Evolutionary conservation across 352 stramenopile species (phyloP).

Genomic region (Pythium grandisporangium): DNA sequence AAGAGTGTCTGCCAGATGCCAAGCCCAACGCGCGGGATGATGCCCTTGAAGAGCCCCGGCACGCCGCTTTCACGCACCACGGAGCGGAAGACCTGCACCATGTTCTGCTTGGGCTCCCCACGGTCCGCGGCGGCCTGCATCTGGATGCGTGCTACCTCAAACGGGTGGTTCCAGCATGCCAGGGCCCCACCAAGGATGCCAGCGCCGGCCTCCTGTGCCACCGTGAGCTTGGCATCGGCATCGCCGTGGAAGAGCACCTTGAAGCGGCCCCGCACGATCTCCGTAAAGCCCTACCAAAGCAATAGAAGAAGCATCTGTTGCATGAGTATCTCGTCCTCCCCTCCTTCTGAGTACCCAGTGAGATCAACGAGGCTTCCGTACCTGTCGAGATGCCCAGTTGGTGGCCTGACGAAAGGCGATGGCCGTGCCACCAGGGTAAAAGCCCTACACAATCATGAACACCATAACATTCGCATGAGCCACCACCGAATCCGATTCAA

Average conservation of each 20-base stretch:
- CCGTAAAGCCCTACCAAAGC: conserved; percentile 84
- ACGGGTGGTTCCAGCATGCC: conserved; percentile 90
- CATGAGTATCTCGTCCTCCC: conserved; percentile 1
- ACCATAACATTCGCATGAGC: not conserved
- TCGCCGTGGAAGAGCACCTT: conserved; percentile 82
- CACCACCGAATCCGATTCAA: no score
- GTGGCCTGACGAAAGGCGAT: conserved; percentile 89
- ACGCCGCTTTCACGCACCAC: conserved; percentile 81
- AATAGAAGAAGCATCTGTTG: no score
- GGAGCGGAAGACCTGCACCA: conserved; percentile 83
- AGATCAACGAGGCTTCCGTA: not conserved
- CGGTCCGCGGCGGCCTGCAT: conserved; percentile 87
- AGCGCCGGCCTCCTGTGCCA: conserved; percentile 75
- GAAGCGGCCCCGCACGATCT: conserved; percentile 79
- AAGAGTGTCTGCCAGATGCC: conserved; percentile 90
- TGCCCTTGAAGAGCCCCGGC: conserved; percentile 85
- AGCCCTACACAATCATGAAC: conserved; percentile 25
- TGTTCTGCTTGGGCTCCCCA: conserved; percentile 85
- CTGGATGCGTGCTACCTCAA: conserved; percentile 88
- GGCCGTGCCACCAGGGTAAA: conserved; percentile 86
- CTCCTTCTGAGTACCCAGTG: not conserved
- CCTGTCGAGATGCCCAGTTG: conserved; percentile 86
- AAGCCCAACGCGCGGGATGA: conserved; percentile 78
- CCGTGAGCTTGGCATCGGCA: conserved; percentile 81
- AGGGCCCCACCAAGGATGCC: conserved; percentile 83